Evolutionary conservation across 2,329 filamentous ascomycete species (phyloP).

Genomic region (Penicillium frequentans): DNA sequence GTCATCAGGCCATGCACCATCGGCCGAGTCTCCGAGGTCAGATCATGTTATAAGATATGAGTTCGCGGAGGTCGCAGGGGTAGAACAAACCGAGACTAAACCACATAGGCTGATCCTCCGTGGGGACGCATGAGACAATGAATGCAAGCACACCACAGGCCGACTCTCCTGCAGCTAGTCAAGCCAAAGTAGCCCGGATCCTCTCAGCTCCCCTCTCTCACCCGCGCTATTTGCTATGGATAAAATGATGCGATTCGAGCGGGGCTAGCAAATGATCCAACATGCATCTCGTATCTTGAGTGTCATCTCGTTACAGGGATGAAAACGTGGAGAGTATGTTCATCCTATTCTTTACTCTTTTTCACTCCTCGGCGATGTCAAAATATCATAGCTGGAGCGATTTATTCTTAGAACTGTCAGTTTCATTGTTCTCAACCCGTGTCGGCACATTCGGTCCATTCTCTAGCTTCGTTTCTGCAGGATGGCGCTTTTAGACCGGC

Average conservation of each 20-base stretch:
- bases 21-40: neutral
- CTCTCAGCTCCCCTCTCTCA: neutral
- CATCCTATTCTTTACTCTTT: no score
- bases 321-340: neutral
- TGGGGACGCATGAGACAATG: slow-evolving; percentile 6
- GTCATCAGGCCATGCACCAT: slow-evolving; percentile 5
- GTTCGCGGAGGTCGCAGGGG: neutral
- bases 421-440: neutral
- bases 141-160: slow-evolving; percentile 2
- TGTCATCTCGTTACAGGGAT: neutral
- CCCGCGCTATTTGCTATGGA: neutral
- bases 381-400: neutral
- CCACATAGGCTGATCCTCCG: neutral
- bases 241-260: neutral
- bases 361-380: neutral
- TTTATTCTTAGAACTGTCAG: neutral
- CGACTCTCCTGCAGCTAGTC: slow-evolving; percentile 13
- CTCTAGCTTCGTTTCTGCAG: neutral
- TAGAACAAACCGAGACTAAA: neutral
- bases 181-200: slow-evolving; percentile 4
- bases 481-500: neutral
- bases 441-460: neutral
- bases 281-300: neutral
- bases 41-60: neutral
- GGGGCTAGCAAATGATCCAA: neutral